Percentiles rank a stretch among this genome's conserved stretches.
These are phyloP conservation scores for Lipomyces chichibuensis DNA, from an alignment of 805 yeast genomes.

Conservation along the genomic window DNA sequence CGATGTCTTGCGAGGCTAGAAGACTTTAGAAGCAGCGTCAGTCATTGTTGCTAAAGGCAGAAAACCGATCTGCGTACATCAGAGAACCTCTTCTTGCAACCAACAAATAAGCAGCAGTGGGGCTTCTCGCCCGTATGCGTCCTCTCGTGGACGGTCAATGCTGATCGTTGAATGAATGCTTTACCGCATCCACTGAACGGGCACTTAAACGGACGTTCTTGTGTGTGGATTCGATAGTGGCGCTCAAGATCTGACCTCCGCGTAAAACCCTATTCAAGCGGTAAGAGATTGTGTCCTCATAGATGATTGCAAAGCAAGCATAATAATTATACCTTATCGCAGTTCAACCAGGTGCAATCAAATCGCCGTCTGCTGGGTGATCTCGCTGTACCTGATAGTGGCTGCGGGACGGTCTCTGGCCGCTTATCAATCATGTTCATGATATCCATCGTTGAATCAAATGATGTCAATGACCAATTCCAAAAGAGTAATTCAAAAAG, in stretches of 20 bases:
- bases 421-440: constrained; percentile 9
- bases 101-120: constrained; percentile 77
- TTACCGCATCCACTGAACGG: constrained; percentile 69
- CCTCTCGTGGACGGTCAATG: constrained; percentile 76
- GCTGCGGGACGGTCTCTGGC: neutral
- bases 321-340: constrained; percentile 13
- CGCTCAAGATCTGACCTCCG: constrained; percentile 81
- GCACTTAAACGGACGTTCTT: constrained; percentile 73
- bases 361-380: constrained; percentile 13
- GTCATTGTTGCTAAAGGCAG: neutral
- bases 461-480: neutral
- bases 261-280: constrained; percentile 49
- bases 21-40: constrained; percentile 13
- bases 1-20: constrained; percentile 74
- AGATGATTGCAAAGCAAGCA: neutral
- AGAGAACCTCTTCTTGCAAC: constrained; percentile 76
- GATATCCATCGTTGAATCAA: constrained; percentile 5
- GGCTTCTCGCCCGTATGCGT: constrained; percentile 96
- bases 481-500: neutral
- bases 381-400: neutral
- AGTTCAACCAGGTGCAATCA: constrained; percentile 26
- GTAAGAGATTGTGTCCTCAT: neutral
- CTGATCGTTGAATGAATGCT: constrained; percentile 82
- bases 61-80: constrained; percentile 44
- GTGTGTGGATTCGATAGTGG: constrained; percentile 68